phyloP scores from a whole-genome alignment of 169 alveolate species.

The Plasmodium berghei region DNA sequence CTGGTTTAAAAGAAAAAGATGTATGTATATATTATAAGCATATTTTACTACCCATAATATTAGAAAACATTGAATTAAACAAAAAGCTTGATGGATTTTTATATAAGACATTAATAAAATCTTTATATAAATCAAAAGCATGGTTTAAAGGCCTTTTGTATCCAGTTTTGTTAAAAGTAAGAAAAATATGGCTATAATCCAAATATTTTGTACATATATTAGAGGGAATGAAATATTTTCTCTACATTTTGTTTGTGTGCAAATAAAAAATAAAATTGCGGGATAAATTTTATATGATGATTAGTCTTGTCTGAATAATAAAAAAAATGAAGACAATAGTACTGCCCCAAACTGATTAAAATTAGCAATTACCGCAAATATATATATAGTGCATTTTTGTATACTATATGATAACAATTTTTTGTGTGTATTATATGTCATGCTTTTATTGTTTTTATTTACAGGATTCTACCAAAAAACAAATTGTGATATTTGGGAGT shows the following conservation, averaged over 20 bases:
- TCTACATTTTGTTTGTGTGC: no score
- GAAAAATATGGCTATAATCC: conserved; percentile 1
- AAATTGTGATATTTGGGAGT: conserved; percentile 96
- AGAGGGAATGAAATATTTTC: no score
- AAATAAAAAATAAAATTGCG: no score
- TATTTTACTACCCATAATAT: conserved; percentile 42
- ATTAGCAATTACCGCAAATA: not conserved
- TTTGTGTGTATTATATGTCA: not conserved
- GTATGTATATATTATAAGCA: conserved; percentile 52
- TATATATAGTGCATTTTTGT: not conserved
- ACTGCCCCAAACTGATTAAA: conserved; percentile 89
- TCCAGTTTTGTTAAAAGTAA: conserved; percentile 92
- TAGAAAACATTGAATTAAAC: conserved; percentile 83
- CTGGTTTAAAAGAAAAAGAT: conserved; percentile 89
- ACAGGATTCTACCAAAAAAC: conserved; percentile 92
- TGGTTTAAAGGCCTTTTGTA: conserved; percentile 96
- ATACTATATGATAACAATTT: not conserved
- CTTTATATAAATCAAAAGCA: conserved; percentile 96
- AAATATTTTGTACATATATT: no score
- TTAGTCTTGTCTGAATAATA: conserved; percentile 81
- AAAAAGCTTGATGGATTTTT: conserved; percentile 93
- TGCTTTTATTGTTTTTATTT: not conserved
- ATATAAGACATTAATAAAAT: conserved; percentile 94
- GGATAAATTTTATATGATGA: conserved; percentile 78
- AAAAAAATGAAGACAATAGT: conserved; percentile 74